Evolutionary conservation across 2,329 filamentous ascomycete genomes (phyloP), one percentile per base, ranked within the genome.

Genomic region (Cladobotryum protrusum): DNA sequence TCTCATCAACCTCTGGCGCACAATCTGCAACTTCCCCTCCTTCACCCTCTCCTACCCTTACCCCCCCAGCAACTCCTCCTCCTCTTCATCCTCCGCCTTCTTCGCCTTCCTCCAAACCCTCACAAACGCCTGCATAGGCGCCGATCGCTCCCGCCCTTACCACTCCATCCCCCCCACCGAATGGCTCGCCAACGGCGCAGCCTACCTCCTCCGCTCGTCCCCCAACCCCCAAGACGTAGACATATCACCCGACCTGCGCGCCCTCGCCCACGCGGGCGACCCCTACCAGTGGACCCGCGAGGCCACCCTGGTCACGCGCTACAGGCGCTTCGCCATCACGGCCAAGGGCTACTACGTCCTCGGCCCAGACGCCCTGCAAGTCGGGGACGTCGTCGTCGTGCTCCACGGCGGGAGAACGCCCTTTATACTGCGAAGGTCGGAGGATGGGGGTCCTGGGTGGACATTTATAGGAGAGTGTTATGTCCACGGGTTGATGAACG

Each of bases 401-500:
- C 41, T 70, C 12, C 59, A 64, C 18, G 67, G 67, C 3, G 67
- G 66, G 0, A 62, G 50, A 41, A 62, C 62, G 1, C 66, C 66
- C 6, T 67, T 65, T 19, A 44, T 67, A 24, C 49, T 70, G 4
- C 57, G 66, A 9, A 54, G 34, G 43, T 43, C 42, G 20, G 45
- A 45, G 0, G 50, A 45, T 0, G 54, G 29, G 4, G 52, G 42
- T 1, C 52, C 52, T 17, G 48, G 53, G 3, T 67, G 64, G 62
- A 50, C 47, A 13, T 47, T 69, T 17, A 48, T 70, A 12, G 65
- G 67, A 1, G 67, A 70, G 52, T 69, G 67, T 34, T 70, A 69
- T 50, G 61, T 67, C 3, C 65, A 68, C 49, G 67, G 67, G 1
- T 48, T 69, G 44, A 69, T 70, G 67, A 55, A 63, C 32, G 65